These are phyloP conservation scores for Rhodotorula toruloides DNA, from an alignment of 768 basidiomycete genomes.

Conservation along the genomic window DNA sequence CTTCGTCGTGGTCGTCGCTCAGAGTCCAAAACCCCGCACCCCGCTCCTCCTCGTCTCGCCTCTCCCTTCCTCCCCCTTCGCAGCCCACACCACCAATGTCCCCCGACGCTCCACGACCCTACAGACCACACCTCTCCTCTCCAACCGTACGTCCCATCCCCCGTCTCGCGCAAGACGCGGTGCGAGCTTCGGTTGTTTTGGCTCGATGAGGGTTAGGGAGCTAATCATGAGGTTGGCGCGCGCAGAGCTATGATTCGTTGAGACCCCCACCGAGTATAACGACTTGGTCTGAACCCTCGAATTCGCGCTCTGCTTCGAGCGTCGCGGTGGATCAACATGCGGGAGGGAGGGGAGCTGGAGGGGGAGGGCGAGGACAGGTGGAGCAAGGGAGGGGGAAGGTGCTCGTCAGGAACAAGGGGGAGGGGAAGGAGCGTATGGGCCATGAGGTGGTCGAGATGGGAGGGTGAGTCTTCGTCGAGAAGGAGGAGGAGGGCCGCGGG, in stretches of 20 bases:
- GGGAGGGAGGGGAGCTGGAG: too few relatives aligned
- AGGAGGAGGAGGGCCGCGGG: neutral
- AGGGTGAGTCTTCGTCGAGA: neutral
- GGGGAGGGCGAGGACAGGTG: neutral
- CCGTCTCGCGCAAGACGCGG: too few relatives aligned
- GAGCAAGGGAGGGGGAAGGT: neutral
- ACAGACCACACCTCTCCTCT: neutral
- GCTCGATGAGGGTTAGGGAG: too few relatives aligned
- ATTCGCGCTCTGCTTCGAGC: neutral
- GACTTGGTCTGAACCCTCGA: neutral
- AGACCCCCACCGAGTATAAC: neutral
- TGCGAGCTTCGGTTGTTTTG: too few relatives aligned
- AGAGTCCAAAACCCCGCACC: too few relatives aligned
- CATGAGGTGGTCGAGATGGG: neutral
- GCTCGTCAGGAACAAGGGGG: too few relatives aligned
- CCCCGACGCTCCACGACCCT: neutral
- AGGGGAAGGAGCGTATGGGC: neutral
- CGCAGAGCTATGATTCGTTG: constrained; percentile 10
- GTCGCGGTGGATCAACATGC: too few relatives aligned
- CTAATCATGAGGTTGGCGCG: too few relatives aligned
- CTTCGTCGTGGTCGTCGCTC: neutral
- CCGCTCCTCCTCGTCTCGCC: neutral
- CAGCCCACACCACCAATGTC: neutral
- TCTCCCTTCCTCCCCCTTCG: neutral
- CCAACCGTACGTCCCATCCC: neutral